Evolutionary conservation across 495 filamentous ascomycete species (phyloP).

Genomic region (Penicillium atrosanguineum): DNA sequence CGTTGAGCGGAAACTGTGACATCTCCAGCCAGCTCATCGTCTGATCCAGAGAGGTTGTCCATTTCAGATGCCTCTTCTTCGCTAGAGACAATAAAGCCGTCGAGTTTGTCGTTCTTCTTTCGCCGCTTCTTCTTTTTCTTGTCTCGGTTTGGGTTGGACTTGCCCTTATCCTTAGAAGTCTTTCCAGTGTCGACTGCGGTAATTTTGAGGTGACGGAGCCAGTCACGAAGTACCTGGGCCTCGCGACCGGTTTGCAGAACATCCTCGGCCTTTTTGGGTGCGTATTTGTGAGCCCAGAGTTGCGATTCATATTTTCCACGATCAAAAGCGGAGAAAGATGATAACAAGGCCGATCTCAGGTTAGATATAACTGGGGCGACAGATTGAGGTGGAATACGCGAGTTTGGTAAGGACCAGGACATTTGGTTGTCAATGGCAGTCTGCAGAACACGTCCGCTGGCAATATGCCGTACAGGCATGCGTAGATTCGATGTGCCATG

Average conservation of each 20-base stretch:
- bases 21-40: slow-evolving; percentile 49
- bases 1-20: slow-evolving; percentile 45
- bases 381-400: slow-evolving; percentile 1
- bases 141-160: slow-evolving; percentile 40
- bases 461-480: slow-evolving; percentile 31
- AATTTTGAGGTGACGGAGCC: slow-evolving; percentile 76
- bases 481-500: slow-evolving; percentile 19
- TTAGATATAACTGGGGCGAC: slow-evolving; percentile 51
- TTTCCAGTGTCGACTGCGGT: slow-evolving; percentile 66
- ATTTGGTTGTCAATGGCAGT: slow-evolving; percentile 34
- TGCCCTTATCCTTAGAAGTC: slow-evolving; percentile 38
- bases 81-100: slow-evolving; percentile 82
- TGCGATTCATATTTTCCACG: slow-evolving; percentile 66
- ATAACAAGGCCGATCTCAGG: slow-evolving; percentile 57
- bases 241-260: slow-evolving; percentile 78
- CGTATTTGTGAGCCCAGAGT: slow-evolving; percentile 85
- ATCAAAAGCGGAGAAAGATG: slow-evolving; percentile 76
- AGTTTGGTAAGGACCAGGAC: slow-evolving; percentile 20
- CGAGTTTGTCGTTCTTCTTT: slow-evolving; percentile 65
- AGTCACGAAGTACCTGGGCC: slow-evolving; percentile 69
- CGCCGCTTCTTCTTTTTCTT: slow-evolving; percentile 63
- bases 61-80: slow-evolving; percentile 78
- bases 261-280: slow-evolving; percentile 63
- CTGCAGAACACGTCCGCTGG: slow-evolving; percentile 35
- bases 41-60: slow-evolving; percentile 66